These are phyloP conservation scores for Ophiosphaerella herpotricha DNA, from an alignment of 2,329 filamentous ascomycete species.

Conservation along the genomic window DNA sequence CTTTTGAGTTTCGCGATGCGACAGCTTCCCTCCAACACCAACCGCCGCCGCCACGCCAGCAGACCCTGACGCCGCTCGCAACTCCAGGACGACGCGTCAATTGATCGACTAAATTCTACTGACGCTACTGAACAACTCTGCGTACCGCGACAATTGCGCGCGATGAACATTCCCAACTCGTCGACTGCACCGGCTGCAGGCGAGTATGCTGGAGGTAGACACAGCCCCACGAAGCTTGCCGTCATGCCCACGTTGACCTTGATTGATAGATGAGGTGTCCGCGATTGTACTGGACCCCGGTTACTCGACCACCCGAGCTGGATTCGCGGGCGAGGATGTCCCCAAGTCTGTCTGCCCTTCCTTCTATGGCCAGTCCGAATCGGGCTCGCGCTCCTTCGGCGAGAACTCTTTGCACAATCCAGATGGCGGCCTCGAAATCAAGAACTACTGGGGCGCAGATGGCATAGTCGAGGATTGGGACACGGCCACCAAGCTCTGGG, in stretches of 20 bases:
- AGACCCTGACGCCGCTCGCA: constrained; percentile 5
- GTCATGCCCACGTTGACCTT: constrained; percentile 15
- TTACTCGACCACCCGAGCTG: constrained; percentile 87
- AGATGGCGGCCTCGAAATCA: constrained; percentile 75
- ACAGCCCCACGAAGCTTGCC: constrained; percentile 8
- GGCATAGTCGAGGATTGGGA: constrained; percentile 98
- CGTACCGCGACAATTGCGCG: constrained; percentile 17
- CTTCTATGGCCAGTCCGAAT: constrained; percentile 71
- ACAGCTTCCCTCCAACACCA: constrained; percentile 34
- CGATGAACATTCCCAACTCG: constrained; percentile 45
- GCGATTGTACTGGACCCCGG: constrained; percentile 96
- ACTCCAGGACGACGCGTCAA: constrained; percentile 32
- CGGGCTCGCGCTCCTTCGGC: constrained; percentile 71
- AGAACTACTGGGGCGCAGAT: constrained; percentile 89
- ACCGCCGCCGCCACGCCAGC: constrained; percentile 23
- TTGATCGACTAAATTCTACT: constrained; percentile 1
- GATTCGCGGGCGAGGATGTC: constrained; percentile 96
- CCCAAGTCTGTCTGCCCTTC: constrained; percentile 93
- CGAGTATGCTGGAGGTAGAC: constrained; percentile 54
- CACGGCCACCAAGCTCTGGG: constrained; percentile 84
- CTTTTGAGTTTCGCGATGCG: constrained; percentile 33
- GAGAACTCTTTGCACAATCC: constrained; percentile 87
- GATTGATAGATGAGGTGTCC: constrained; percentile 81
- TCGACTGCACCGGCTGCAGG: constrained; percentile 46
- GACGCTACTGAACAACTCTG: constrained; percentile 6